Evolutionary conservation across 129 eudicot species (phyloP).

Genomic region (Escallonia rubra): DNA sequence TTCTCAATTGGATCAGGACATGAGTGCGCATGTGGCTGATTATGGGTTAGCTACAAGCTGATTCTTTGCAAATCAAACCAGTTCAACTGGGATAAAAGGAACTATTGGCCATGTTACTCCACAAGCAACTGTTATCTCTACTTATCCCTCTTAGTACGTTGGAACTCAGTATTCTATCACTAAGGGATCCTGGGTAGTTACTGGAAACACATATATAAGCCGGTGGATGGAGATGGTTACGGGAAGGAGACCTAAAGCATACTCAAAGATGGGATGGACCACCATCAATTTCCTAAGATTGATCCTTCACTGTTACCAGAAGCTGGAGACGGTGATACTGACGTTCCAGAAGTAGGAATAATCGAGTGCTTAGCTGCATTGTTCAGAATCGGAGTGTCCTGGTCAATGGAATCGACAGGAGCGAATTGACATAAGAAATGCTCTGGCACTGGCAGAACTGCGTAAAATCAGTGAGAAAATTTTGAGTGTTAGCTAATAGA

Average conservation of each 20-base stretch:
- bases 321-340: neutral
- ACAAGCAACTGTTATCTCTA: neutral
- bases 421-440: conserved; percentile 15
- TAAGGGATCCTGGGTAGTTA: too few relatives aligned
- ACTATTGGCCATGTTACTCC: conserved; percentile 29
- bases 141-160: neutral
- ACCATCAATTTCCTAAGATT: conserved; percentile 8
- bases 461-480: conserved; percentile 3
- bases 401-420: conserved; percentile 15
- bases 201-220: neutral
- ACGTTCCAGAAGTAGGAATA: neutral
- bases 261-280: conserved; percentile 10
- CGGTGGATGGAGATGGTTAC: conserved; percentile 15
- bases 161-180: neutral
- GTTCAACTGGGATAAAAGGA: conserved; percentile 12
- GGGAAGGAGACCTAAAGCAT: conserved; percentile 20
- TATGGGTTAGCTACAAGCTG: conserved; percentile 12
- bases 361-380: conserved; percentile 7
- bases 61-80: neutral
- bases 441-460: conserved; percentile 1
- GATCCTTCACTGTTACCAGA: conserved; percentile 4
- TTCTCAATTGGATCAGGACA: conserved; percentile 14
- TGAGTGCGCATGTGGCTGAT: conserved; percentile 21
- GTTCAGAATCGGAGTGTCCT: conserved; percentile 1
- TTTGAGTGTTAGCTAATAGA: neutral